Percentiles rank a stretch among this genome's conserved stretches.
These are phyloP conservation scores for Proliferodiscus dingleyae DNA, from an alignment of 2,329 filamentous ascomycete genomes.

Conservation along the genomic window DNA sequence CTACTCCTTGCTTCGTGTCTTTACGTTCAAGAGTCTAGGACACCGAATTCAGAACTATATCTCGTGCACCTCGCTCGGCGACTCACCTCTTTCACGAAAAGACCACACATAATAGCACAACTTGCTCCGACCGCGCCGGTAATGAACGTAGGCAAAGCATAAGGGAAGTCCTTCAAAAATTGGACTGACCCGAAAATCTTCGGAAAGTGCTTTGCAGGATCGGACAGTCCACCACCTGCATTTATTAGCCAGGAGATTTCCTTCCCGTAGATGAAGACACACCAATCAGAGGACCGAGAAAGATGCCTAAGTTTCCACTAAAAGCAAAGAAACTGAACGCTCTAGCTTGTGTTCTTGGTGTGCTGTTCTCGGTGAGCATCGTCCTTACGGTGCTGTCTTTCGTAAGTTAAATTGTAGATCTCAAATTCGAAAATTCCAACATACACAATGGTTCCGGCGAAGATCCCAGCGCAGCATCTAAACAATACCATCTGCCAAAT, in stretches of 20 bases:
- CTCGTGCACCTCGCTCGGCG: background rate
- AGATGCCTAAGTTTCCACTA: constrained; percentile 67
- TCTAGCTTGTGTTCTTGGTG: constrained; percentile 62
- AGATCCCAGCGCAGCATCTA: constrained; percentile 66
- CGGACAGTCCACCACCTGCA: constrained; percentile 60
- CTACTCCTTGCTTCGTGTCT: constrained; percentile 17
- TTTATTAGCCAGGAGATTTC: constrained; percentile 8
- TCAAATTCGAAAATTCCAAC: background rate
- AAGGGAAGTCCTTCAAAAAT: constrained; percentile 62
- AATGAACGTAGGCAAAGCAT: constrained; percentile 58
- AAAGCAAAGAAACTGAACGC: constrained; percentile 77
- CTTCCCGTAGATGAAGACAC: constrained; percentile 38
- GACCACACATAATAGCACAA: constrained; percentile 44
- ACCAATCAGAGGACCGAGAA: constrained; percentile 54
- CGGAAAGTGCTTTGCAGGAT: constrained; percentile 62
- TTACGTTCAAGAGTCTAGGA: constrained; percentile 44
- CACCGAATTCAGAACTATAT: background rate
- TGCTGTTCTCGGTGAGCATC: constrained; percentile 72
- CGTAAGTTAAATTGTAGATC: background rate
- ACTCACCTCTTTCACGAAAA: constrained; percentile 56
- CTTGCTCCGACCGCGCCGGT: constrained; percentile 50
- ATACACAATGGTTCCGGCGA: constrained; percentile 66
- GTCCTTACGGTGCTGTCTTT: constrained; percentile 54
- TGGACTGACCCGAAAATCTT: constrained; percentile 46
- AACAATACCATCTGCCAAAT: constrained; percentile 73